A percentile compares a stretch with the other conserved stretches of the same genome.
Conservation (phyloP, 768 basidiomycete species). For the Kwoniella botswanensis region DNA sequence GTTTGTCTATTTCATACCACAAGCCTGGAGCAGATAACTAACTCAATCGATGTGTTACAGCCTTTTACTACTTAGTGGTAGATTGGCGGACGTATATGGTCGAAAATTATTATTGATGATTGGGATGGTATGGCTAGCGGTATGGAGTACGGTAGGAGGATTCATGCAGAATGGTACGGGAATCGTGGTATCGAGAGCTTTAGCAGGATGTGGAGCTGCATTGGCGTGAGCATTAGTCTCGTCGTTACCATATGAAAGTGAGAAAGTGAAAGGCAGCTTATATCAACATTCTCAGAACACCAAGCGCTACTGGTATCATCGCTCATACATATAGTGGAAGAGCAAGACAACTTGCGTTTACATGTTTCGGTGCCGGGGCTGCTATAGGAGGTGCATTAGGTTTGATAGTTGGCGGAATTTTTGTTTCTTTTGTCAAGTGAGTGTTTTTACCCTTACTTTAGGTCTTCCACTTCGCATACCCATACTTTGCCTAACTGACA, state of each 20-base stretch:
- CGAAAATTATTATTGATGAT: conserved; percentile 59
- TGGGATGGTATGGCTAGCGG: conserved; percentile 66
- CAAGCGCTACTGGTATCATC: conserved; percentile 70
- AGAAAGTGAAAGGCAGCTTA: neutral
- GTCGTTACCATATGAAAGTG: neutral
- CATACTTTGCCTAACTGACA: conserved; percentile 24
- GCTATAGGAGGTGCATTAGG: conserved; percentile 80
- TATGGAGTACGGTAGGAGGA: conserved; percentile 64
- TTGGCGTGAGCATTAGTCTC: conserved; percentile 60
- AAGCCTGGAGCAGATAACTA: neutral
- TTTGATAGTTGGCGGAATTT: conserved; percentile 69
- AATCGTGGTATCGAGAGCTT: conserved; percentile 73
- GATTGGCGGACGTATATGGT: conserved; percentile 63
- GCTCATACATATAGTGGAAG: conserved; percentile 76
- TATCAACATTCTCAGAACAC: conserved; percentile 29
- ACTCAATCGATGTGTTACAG: conserved; percentile 37
- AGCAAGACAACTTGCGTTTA: conserved; percentile 76
- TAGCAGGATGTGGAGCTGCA: conserved; percentile 79
- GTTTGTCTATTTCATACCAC: neutral
- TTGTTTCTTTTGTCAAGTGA: conserved; percentile 65
- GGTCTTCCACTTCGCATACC: conserved; percentile 62
- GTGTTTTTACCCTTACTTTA: conserved; percentile 62
- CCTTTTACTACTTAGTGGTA: conserved; percentile 44
- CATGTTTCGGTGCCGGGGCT: conserved; percentile 82
- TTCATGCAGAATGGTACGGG: conserved; percentile 62